A percentile compares a stretch with the other conserved stretches of the same genome.
phyloP scores from a whole-genome alignment of 2,329 filamentous ascomycete species.

The Lasiodiplodia theobromae region DNA sequence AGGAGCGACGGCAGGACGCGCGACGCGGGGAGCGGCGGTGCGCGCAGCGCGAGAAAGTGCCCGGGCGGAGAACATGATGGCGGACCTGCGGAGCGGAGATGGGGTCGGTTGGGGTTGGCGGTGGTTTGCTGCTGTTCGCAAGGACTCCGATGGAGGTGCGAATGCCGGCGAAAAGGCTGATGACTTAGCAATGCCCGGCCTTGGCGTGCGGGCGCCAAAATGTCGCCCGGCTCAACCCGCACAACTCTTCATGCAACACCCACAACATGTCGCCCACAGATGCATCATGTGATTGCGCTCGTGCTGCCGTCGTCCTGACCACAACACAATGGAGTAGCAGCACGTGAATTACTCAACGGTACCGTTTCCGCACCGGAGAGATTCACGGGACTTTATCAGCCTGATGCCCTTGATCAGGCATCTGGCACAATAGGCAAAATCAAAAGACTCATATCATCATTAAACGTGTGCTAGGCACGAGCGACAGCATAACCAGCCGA shows the following conservation, averaged over 20 bases:
- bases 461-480: neutral
- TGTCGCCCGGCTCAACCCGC: neutral
- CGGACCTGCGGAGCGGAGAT: slow-evolving; percentile 32
- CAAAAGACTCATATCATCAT: slow-evolving; percentile 3
- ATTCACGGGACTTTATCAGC: neutral
- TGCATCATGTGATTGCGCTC: neutral
- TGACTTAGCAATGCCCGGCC: slow-evolving; percentile 27
- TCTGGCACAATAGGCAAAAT: neutral
- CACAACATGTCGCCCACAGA: neutral
- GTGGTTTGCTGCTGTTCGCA: slow-evolving; percentile 19
- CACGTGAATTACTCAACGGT: neutral
- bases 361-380: neutral
- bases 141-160: slow-evolving; percentile 27
- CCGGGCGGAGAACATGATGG: slow-evolving; percentile 63
- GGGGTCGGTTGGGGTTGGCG: slow-evolving; percentile 26
- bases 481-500: neutral
- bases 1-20: slow-evolving; percentile 59
- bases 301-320: neutral
- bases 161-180: slow-evolving; percentile 29
- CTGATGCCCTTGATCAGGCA: neutral
- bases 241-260: neutral
- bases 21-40: slow-evolving; percentile 62
- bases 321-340: neutral
- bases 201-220: slow-evolving; percentile 17
- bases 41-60: slow-evolving; percentile 64